Evolutionary conservation across 2,329 filamentous ascomycete genomes (phyloP).

Genomic region (Talaromyces rugulosus): DNA sequence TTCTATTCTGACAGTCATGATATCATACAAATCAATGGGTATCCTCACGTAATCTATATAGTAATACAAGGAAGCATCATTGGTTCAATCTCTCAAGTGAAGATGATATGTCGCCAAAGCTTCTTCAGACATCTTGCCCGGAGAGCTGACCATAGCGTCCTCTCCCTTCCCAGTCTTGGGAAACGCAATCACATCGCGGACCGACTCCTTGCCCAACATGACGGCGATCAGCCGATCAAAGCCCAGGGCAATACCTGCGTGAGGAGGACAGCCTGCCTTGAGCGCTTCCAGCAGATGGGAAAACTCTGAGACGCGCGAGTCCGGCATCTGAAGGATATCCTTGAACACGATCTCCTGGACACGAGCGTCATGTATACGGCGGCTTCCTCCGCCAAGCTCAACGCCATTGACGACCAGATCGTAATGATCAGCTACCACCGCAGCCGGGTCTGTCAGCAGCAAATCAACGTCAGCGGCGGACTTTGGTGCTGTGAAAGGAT

Average conservation of each 20-base stretch:
- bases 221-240: conserved; percentile 84
- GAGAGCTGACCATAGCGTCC: conserved; percentile 77
- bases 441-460: conserved; percentile 66
- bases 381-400: conserved; percentile 87
- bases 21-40: conserved; percentile 2
- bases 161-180: conserved; percentile 90
- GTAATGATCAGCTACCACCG: conserved; percentile 80
- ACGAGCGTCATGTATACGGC: conserved; percentile 79
- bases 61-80: background rate
- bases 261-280: conserved; percentile 81
- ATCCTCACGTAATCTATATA: background rate
- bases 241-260: conserved; percentile 87
- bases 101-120: conserved; percentile 59
- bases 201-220: conserved; percentile 69
- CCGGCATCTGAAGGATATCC: conserved; percentile 74
- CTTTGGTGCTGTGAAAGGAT: conserved; percentile 90
- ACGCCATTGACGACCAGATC: conserved; percentile 94
- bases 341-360: conserved; percentile 83
- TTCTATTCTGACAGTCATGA: background rate
- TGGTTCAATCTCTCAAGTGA: conserved; percentile 23
- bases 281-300: conserved; percentile 79
- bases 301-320: conserved; percentile 72
- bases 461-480: conserved; percentile 67
- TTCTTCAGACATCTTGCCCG: conserved; percentile 61
- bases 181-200: conserved; percentile 93